Conservation (phyloP, 2,329 filamentous ascomycete species). For the Penicillium sp. region DNA sequence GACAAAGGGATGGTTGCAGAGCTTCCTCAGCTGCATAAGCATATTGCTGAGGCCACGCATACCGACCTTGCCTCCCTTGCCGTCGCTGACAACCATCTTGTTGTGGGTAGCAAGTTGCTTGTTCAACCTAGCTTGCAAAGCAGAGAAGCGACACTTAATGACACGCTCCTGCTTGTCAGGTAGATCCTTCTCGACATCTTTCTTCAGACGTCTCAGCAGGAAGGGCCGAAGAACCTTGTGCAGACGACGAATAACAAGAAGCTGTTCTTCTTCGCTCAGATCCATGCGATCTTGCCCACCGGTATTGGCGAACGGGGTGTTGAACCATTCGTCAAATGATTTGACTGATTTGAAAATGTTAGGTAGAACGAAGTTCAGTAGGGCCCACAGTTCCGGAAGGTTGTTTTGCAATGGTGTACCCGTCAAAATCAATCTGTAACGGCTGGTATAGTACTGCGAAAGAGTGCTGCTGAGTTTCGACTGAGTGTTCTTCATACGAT, state of each 20-base stretch:
- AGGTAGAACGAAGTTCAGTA: constrained; percentile 97
- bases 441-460: constrained; percentile 90
- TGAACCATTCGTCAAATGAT: constrained; percentile 99
- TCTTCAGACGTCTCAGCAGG: constrained; percentile 97
- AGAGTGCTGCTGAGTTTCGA: constrained; percentile 96
- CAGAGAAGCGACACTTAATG: constrained; percentile 98
- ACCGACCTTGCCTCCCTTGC: constrained; percentile 91
- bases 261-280: constrained; percentile 97
- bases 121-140: constrained; percentile 90
- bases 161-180: constrained; percentile 99
- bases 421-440: constrained; percentile 94
- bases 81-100: constrained; percentile 90
- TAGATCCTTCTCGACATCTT: constrained; percentile 98
- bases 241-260: constrained; percentile 95
- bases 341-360: constrained; percentile 99
- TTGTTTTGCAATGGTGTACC: constrained; percentile 98
- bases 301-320: constrained; percentile 97
- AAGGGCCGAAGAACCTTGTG: constrained; percentile 98
- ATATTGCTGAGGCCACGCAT: constrained; percentile 97
- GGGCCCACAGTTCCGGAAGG: constrained; percentile 91
- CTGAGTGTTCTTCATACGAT: constrained; percentile 98
- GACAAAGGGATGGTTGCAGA: constrained; percentile 98
- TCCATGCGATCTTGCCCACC: constrained; percentile 99
- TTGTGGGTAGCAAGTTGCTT: constrained; percentile 98
- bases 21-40: constrained; percentile 98